A percentile compares a stretch with the other conserved stretches of the same genome.
Conservation (phyloP, 768 basidiomycete species). For the Candolleomyces aberdarensis region DNA sequence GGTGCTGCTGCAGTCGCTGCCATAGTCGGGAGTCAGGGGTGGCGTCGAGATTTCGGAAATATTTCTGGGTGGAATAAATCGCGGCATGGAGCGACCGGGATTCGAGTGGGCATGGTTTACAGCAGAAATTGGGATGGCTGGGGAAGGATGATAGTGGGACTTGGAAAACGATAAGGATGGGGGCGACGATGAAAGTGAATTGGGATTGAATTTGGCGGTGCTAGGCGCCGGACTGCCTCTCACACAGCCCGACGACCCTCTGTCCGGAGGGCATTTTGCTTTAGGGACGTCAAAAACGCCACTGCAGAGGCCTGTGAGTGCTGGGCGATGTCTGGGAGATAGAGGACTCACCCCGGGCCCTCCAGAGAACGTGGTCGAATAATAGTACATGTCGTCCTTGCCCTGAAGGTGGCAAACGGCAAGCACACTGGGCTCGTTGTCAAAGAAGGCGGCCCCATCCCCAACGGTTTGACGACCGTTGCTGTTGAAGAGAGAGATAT, state of each 20-base stretch:
- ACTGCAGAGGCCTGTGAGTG: constrained; percentile 41
- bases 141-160: constrained; percentile 18
- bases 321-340: constrained; percentile 6
- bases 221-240: constrained; percentile 84
- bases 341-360: constrained; percentile 72
- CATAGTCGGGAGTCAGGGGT: constrained; percentile 74
- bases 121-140: constrained; percentile 16
- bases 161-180: constrained; percentile 25
- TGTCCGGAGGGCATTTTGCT: constrained; percentile 89
- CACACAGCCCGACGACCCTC: constrained; percentile 96
- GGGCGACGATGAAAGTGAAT: constrained; percentile 33
- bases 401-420: constrained; percentile 85
- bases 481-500: constrained; percentile 41
- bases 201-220: constrained; percentile 47
- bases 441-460: constrained; percentile 88
- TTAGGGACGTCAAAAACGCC: constrained; percentile 94
- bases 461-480: constrained; percentile 97
- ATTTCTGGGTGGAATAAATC: constrained; percentile 39
- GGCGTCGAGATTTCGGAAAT: constrained; percentile 60
- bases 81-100: constrained; percentile 32
- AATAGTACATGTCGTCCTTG: constrained; percentile 81
- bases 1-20: constrained; percentile 40
- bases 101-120: constrained; percentile 16
- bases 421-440: constrained; percentile 75
- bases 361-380: constrained; percentile 92